phyloP scores from a whole-genome alignment of 2,329 filamentous ascomycete species.

The Fusarium staphyleae region DNA sequence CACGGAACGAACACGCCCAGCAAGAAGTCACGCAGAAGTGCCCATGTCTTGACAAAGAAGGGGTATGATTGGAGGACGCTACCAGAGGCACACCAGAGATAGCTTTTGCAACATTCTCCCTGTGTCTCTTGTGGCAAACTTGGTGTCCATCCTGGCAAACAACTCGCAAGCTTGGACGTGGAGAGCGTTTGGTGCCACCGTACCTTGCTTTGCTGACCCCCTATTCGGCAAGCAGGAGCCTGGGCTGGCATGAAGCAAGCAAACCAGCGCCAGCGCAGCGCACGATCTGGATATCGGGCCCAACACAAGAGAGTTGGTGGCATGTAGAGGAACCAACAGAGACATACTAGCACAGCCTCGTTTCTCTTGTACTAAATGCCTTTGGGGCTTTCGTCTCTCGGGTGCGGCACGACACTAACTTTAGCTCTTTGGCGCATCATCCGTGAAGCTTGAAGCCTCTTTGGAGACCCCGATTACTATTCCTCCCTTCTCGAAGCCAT shows the following conservation, averaged over 20 bases:
- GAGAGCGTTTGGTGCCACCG: conserved; percentile 8
- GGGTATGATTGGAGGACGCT: neutral
- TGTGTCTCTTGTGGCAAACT: conserved; percentile 21
- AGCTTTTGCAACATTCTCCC: neutral
- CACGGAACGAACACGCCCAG: conserved; percentile 2
- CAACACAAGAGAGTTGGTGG: conserved; percentile 4
- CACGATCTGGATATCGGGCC: conserved; percentile 5
- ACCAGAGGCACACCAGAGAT: neutral
- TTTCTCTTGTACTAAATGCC: neutral
- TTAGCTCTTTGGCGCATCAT: neutral
- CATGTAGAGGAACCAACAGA: conserved; percentile 5
- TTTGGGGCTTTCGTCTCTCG: conserved; percentile 1
- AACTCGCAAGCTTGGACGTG: conserved; percentile 15
- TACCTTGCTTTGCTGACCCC: conserved; percentile 10
- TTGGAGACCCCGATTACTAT: neutral
- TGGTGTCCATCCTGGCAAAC: conserved; percentile 10
- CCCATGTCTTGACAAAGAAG: neutral
- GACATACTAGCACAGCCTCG: neutral
- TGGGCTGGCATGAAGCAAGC: conserved; percentile 1
- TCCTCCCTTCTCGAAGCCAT: conserved; percentile 16
- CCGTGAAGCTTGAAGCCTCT: conserved; percentile 9
- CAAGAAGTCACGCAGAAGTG: conserved; percentile 1
- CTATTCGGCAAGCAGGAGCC: neutral
- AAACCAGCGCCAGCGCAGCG: neutral
- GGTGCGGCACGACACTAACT: neutral